Evolutionary conservation across 306 rosid species (phyloP), one percentile per base, ranked within the genome.

Genomic region (Malus asiatica): DNA sequence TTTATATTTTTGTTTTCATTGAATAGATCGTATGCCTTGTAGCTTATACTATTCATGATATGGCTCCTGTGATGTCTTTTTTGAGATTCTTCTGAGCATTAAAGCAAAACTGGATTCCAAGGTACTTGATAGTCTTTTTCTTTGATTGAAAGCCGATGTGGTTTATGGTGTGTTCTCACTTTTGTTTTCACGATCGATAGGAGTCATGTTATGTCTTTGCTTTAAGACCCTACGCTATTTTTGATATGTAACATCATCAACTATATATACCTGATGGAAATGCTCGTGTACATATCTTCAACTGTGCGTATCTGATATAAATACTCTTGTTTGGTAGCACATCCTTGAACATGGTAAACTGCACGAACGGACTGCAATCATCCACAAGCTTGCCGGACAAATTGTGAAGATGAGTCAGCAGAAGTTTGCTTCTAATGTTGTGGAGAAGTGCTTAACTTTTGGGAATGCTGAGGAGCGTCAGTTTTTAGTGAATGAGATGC

Each of bases 321-420:
- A 33, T 78, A 33, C 76, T 84, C 84, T 23, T 83, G 70, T 78
- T 75, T 80, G 78, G 77, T 60, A 95, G 99, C 99, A 95, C 51
- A 88, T 95, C 76, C 86, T 95, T 65, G 87, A 92, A 84, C 89
- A 88, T 72, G 97, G 97, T 51, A 89, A 90, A 77, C 90, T 89
- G 15, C 84, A 84, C 25, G 99, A 92, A 75, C 87, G 96, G 79
- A 80, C 97, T 74, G 85, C 81, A 74, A 86, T 92, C 73, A 95
- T 95, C 85, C 83, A 80, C 85, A 86, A 95, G 90, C 97, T 95
- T 62, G 97, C 93, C 2, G 99, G 99, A 57, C 97, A 95, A 83
- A 95, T 95, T 89, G 92, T 95, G 70, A 88, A 90, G 87, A 95
- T 95, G 97, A 95, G 99, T 82, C 97, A 92, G 79, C 99, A 95